Evolutionary conservation across 2,329 filamentous ascomycete species (phyloP).

Genomic region (Penicillium griseofulvum): DNA sequence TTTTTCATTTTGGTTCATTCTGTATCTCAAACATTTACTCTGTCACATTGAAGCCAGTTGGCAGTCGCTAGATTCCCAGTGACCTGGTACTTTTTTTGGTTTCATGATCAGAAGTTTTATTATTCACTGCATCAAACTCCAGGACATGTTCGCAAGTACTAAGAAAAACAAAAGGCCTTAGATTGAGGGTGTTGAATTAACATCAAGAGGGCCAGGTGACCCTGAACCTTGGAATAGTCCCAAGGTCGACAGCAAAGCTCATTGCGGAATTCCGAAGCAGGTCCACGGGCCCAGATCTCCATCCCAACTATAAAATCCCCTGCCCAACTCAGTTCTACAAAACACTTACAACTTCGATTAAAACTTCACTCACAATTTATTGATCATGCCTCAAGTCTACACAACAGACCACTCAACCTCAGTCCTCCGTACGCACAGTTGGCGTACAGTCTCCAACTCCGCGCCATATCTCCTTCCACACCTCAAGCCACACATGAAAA

Average conservation of each 20-base stretch:
- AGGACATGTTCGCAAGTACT: too few species aligned
- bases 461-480: slow-evolving; percentile 42
- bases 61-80: not conserved
- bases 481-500: slow-evolving; percentile 33
- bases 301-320: not conserved
- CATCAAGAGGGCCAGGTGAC: not conserved
- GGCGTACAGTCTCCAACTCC: slow-evolving; percentile 38
- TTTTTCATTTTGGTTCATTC: too few species aligned
- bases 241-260: not conserved
- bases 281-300: not conserved
- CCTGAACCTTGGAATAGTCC: not conserved
- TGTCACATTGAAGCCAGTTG: not conserved
- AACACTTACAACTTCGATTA: not conserved
- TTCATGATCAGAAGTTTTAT: too few species aligned
- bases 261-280: slow-evolving; percentile 1
- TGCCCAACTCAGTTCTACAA: not conserved
- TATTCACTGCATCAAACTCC: not conserved
- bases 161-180: not conserved
- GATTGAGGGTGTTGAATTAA: not conserved
- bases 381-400: slow-evolving; percentile 27
- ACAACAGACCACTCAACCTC: slow-evolving; percentile 40
- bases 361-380: not conserved
- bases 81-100: not conserved
- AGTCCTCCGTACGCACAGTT: slow-evolving; percentile 37
- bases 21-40: not conserved